Evolutionary conservation across 2,329 filamentous ascomycete species (phyloP), one percentile per base, ranked within the genome.

Genomic region (Dothideomycetidae sp.): DNA sequence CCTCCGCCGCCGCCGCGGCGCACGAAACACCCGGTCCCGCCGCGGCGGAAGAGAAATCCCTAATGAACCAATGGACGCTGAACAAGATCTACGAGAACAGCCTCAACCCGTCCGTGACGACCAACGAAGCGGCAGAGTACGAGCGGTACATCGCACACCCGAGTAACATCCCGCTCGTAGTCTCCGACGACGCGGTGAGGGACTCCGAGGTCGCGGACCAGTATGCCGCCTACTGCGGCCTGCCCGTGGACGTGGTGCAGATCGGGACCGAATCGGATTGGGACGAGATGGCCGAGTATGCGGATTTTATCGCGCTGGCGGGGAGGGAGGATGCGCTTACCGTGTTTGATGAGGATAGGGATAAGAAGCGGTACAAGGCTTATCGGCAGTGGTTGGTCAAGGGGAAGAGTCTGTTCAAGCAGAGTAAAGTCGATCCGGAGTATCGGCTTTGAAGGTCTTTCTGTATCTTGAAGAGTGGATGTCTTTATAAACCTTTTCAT

Each of bases 371-470:
- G 48, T 98, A 98, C 59, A 96, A 93, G 61, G 82, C 86, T 7
- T 98, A 98, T 60, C 67, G 78, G 51, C 92, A 94, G 60, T 98
- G 90, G 88, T 66, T 98, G 53, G 30, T 38, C 3, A 72, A 77
- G 44, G 88, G 88, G 12, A 96, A 94, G 64, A 93, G 84, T 50
- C 70, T 96, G 51, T 96, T 96, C 58, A 96, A 96, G 61, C 86
- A 94, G 66, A 67, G 64, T 43, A 68, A 67, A 48, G 62, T 67
- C 28, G 64, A 68, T 58, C 64, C 64, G 2, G 64, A 68, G 53
- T 67, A 53, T 41, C 39, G 36, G 36, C 37, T 32, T 32, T 38
- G 19, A 26, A 17, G 14, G 15, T 26, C n/a, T n/a, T n/a, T n/a
- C n/a, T n/a, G n/a, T n/a, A n/a, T n/a, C n/a, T n/a, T n/a, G n/a